phyloP scores from a whole-genome alignment of 805 yeast genomes.

The Cyberlindnera bimundalis region DNA sequence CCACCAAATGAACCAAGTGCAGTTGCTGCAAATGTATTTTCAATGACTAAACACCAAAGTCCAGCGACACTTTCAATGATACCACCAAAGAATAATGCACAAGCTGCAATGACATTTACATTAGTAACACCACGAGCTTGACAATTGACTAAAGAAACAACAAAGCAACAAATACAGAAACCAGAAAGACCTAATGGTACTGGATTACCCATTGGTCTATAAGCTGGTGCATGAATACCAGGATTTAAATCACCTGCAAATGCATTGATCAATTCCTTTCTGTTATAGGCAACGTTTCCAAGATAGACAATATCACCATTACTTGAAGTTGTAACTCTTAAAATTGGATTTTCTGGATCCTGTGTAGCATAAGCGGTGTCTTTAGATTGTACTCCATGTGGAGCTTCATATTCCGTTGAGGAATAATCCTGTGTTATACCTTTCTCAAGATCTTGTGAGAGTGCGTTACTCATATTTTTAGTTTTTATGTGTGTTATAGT shows the following conservation, averaged over 20 bases:
- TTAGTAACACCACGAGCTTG: slow-evolving; percentile 66
- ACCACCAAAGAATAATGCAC: slow-evolving; percentile 72
- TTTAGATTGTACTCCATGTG: slow-evolving; percentile 8
- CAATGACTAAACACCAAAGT: slow-evolving; percentile 71
- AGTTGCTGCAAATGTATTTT: slow-evolving; percentile 73
- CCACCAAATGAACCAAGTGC: slow-evolving; percentile 53
- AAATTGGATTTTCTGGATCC: slow-evolving; percentile 13
- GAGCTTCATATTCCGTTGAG: slow-evolving; percentile 20
- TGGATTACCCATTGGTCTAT: slow-evolving; percentile 63
- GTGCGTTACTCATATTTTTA: slow-evolving; percentile 2
- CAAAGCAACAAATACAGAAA: slow-evolving; percentile 56
- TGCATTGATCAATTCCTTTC: slow-evolving; percentile 56
- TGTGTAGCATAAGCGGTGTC: slow-evolving; percentile 8
- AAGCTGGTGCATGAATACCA: slow-evolving; percentile 42
- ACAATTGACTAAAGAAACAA: slow-evolving; percentile 58
- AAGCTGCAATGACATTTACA: slow-evolving; percentile 59
- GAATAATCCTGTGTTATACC: slow-evolving; percentile 16
- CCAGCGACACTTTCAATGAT: slow-evolving; percentile 69
- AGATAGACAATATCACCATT: slow-evolving; percentile 37
- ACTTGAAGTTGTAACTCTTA: slow-evolving; percentile 26
- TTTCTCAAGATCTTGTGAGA: slow-evolving; percentile 21
- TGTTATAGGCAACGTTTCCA: slow-evolving; percentile 41
- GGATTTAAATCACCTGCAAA: slow-evolving; percentile 56
- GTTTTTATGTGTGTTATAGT: too few species aligned
- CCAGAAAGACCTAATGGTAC: slow-evolving; percentile 73